phyloP scores from a whole-genome alignment of 148 eudicot species.

The Vaccinium macrocarpon region DNA sequence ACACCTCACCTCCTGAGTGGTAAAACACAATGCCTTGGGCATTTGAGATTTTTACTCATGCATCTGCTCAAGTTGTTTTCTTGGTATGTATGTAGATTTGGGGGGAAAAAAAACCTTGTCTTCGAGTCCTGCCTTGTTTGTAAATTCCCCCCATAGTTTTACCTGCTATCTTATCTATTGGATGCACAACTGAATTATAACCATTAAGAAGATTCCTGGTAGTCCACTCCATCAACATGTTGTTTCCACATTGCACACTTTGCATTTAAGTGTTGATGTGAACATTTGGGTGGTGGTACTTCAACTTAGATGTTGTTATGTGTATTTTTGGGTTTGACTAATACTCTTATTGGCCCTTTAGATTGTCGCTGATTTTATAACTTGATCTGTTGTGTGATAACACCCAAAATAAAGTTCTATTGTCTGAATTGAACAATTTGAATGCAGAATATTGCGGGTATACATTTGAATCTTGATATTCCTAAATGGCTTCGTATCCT shows the following conservation, averaged over 20 bases:
- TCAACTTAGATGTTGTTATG: not conserved
- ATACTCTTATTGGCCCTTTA: not conserved
- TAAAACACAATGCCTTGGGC: not conserved
- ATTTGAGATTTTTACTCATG: not conserved
- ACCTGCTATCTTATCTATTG: not conserved
- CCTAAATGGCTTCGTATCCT: conserved; percentile 76
- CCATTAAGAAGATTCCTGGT: not conserved
- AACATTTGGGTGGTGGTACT: not conserved
- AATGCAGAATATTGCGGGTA: conserved; percentile 84
- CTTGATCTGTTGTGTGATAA: not conserved
- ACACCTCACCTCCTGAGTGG: not conserved
- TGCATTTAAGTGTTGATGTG: not conserved
- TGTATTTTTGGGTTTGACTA: not conserved
- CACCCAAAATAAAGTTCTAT: not conserved
- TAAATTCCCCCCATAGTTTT: not conserved
- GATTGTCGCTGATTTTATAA: not conserved
- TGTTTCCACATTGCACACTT: not conserved
- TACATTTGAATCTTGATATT: conserved; percentile 78
- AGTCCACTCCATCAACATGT: not conserved
- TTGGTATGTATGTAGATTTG: not conserved
- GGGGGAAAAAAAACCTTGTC: not conserved
- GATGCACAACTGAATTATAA: conserved; percentile 1
- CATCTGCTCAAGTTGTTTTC: not conserved
- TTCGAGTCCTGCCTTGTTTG: not conserved
- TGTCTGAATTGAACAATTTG: conserved; percentile 26